Conservation (phyloP, 225 moss, liverwort and hornwort species). For the Climacium dendroides region DNA sequence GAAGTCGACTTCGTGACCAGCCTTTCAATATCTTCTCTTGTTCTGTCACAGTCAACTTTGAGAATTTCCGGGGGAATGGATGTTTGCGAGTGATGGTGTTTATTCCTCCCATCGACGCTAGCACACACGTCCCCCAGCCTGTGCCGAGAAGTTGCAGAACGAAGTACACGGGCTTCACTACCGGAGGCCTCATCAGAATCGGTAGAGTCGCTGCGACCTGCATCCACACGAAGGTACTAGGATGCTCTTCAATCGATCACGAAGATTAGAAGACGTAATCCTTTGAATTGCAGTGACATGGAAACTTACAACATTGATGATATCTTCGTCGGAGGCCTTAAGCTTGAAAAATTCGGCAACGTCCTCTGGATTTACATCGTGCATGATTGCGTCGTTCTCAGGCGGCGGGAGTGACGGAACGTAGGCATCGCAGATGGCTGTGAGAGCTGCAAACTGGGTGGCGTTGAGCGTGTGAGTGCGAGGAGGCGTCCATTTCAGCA, state of each 20-base stretch:
- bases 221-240: neutral
- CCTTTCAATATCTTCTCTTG: conserved; percentile 39
- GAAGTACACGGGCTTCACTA: neutral
- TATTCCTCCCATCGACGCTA: conserved; percentile 10
- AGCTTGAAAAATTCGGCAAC: conserved; percentile 15
- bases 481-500: conserved; percentile 23
- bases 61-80: conserved; percentile 5
- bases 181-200: conserved; percentile 4
- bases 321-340: conserved; percentile 27
- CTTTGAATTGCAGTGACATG: neutral
- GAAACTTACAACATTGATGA: conserved; percentile 15
- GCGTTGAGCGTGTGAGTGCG: conserved; percentile 9
- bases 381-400: neutral
- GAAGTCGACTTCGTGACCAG: conserved; percentile 32
- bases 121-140: conserved; percentile 17
- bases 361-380: conserved; percentile 9
- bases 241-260: neutral
- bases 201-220: conserved; percentile 13
- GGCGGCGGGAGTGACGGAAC: conserved; percentile 29
- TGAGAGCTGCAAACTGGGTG: conserved; percentile 8
- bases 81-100: conserved; percentile 3
- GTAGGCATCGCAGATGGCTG: conserved; percentile 14
- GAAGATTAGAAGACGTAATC: neutral
- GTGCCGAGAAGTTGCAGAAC: conserved; percentile 22
- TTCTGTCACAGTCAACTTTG: conserved; percentile 1